phyloP scores from a whole-genome alignment of 2,329 filamentous ascomycete species.

The Aspergillus jensenii region DNA sequence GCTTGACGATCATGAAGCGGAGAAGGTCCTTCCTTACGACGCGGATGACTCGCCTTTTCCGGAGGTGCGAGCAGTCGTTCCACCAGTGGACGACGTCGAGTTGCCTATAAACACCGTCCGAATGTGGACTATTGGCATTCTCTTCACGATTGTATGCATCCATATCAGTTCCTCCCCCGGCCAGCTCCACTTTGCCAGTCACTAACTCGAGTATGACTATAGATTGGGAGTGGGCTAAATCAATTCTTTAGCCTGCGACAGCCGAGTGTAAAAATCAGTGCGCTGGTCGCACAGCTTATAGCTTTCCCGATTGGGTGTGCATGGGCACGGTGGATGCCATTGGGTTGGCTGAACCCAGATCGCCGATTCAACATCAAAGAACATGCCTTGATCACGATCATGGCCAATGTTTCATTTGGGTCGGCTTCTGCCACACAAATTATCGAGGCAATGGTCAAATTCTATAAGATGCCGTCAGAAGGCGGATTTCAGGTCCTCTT shows the following conservation, averaged over 20 bases:
- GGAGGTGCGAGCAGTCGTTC: slow-evolving; percentile 39
- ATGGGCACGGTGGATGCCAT: slow-evolving; percentile 39
- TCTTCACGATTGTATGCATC: slow-evolving; percentile 36
- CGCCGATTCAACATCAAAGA: slow-evolving; percentile 42
- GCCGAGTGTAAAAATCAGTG: slow-evolving; percentile 40
- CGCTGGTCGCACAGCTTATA: slow-evolving; percentile 43
- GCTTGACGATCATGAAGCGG: slow-evolving; percentile 33
- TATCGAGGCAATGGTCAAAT: slow-evolving; percentile 44
- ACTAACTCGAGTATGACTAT: slow-evolving; percentile 2
- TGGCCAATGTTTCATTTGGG: slow-evolving; percentile 50
- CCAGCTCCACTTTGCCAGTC: not conserved
- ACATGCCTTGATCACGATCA: slow-evolving; percentile 46
- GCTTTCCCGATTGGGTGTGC: slow-evolving; percentile 46
- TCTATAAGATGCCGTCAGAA: slow-evolving; percentile 58
- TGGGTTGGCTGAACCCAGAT: slow-evolving; percentile 45
- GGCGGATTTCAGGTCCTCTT: slow-evolving; percentile 62
- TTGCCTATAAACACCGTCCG: slow-evolving; percentile 36
- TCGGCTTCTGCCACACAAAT: slow-evolving; percentile 42
- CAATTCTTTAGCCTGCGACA: slow-evolving; percentile 41
- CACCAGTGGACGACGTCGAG: slow-evolving; percentile 31
- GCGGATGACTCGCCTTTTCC: slow-evolving; percentile 40
- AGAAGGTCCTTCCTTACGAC: slow-evolving; percentile 34
- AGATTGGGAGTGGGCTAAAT: slow-evolving; percentile 39
- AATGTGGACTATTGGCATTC: slow-evolving; percentile 40
- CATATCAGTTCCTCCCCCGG: not conserved